Evolutionary conservation across 176 grass and related monocot species (phyloP), one percentile per base, ranked within the genome.

Genomic region (Triticum timopheevii): DNA sequence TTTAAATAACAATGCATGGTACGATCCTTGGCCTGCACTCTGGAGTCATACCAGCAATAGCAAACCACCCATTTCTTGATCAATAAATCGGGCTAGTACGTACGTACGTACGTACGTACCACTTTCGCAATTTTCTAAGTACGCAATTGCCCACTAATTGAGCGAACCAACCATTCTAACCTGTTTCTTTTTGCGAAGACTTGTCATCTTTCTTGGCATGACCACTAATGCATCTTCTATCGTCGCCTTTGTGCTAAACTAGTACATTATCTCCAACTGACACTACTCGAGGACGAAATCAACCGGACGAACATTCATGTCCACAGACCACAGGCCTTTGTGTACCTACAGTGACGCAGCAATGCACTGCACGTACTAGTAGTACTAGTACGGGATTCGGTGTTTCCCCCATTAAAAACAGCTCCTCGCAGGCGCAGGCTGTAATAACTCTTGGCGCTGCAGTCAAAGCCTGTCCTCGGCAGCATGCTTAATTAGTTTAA

Each of bases 381-480:
- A n/a, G n/a, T n/a, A n/a, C n/a, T 58, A 69, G 30, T 54, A 28
- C 78, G 36, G 83, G 7, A 16, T 4, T 7, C 22, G 50, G 66
- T 30, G 25, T 38, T 34, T 76, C 33, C 33, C 3, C 63, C n/a
- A 38, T 82, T 81, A 35, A 77, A 76, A 82, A 70, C 35, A 86
- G 2, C 23, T 10, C 5, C 7, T 28, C 13, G 39, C 70, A 82
- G 78, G 74, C 13, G 39, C 70, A 82, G 78, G 74, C 75, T 61
- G 80, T 76, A 76, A 54, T 35, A 83, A 61, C 17, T 34, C 20
- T 47, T 66, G 67, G 67, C 22, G 8, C 61, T 61, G 85, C 76
- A 35, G 81, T 87, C 85, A 75, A 91, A 84, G 85, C 49, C 36
- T 87, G 89, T 38, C 38, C 69, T 52, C 6, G 24, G 59, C 85